Evolutionary conservation across 805 yeast species (phyloP).

Genomic region (Pichia phayaonensis): DNA sequence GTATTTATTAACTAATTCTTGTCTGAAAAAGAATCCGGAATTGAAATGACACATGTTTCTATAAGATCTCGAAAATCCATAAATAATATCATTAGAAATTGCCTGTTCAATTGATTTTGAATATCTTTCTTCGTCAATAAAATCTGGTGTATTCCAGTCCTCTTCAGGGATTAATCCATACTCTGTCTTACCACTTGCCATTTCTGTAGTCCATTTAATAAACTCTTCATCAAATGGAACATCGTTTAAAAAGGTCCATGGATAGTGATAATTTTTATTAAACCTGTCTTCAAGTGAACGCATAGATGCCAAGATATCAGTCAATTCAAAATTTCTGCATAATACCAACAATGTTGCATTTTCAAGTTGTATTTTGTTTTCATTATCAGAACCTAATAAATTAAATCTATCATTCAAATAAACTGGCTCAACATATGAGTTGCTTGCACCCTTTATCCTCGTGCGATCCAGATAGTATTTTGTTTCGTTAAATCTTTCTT

Average conservation of each 20-base stretch:
- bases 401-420: conserved; percentile 16
- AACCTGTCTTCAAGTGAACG: conserved; percentile 72
- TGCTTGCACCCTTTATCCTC: conserved; percentile 30
- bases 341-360: conserved; percentile 87
- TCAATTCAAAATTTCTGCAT: conserved; percentile 72
- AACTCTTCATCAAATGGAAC: conserved; percentile 60
- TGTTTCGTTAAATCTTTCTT: conserved; percentile 11
- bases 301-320: conserved; percentile 68
- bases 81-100: conserved; percentile 43
- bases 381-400: neutral
- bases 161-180: conserved; percentile 58
- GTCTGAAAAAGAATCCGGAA: conserved; percentile 84
- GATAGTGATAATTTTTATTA: conserved; percentile 57
- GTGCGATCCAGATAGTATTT: conserved; percentile 10
- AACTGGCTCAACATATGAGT: conserved; percentile 30
- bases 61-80: conserved; percentile 60
- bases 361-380: conserved; percentile 38
- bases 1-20: conserved; percentile 59
- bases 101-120: conserved; percentile 39
- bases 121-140: conserved; percentile 54
- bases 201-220: conserved; percentile 47
- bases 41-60: conserved; percentile 96
- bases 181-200: conserved; percentile 61
- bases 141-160: conserved; percentile 74
- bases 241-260: conserved; percentile 77